Evolutionary conservation across 441 rosid species (phyloP).

Genomic region (Eutrema salsugineum): DNA sequence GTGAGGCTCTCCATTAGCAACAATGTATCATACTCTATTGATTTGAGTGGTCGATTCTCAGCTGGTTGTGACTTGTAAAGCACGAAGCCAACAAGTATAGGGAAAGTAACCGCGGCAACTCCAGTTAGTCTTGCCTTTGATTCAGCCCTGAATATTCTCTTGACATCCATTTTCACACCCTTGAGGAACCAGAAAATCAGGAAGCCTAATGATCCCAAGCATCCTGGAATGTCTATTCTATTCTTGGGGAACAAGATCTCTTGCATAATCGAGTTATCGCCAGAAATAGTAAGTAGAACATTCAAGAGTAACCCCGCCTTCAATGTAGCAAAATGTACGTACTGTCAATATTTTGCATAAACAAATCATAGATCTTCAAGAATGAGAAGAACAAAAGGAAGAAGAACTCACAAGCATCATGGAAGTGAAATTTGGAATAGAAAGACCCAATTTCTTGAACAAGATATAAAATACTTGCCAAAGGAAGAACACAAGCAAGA

Average conservation of each 20-base stretch:
- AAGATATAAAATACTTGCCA: conserved; percentile 26
- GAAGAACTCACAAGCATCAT: conserved; percentile 35
- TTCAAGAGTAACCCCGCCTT: conserved; percentile 27
- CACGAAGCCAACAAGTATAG: conserved; percentile 8
- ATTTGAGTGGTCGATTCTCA: not conserved
- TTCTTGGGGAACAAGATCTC: not conserved
- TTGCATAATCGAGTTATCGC: not conserved
- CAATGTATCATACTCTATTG: not conserved
- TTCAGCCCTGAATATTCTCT: conserved; percentile 23
- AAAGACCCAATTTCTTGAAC: conserved; percentile 28
- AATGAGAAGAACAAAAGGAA: not conserved
- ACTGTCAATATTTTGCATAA: not conserved
- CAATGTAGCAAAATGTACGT: not conserved
- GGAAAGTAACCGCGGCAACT: conserved; percentile 19
- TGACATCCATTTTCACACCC: conserved; percentile 55
- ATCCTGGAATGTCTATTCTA: conserved; percentile 26
- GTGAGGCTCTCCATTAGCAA: conserved; percentile 30
- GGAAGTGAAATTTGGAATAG: conserved; percentile 30
- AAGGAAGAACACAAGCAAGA: conserved; percentile 9
- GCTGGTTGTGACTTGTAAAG: not conserved
- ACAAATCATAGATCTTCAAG: not conserved
- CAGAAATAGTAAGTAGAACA: not conserved
- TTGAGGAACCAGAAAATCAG: conserved; percentile 43
- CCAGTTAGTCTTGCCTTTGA: conserved; percentile 39
- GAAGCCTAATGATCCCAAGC: conserved; percentile 38